Conservation (phyloP, 345 rosid genomes). For the Linum usitatissimum region DNA sequence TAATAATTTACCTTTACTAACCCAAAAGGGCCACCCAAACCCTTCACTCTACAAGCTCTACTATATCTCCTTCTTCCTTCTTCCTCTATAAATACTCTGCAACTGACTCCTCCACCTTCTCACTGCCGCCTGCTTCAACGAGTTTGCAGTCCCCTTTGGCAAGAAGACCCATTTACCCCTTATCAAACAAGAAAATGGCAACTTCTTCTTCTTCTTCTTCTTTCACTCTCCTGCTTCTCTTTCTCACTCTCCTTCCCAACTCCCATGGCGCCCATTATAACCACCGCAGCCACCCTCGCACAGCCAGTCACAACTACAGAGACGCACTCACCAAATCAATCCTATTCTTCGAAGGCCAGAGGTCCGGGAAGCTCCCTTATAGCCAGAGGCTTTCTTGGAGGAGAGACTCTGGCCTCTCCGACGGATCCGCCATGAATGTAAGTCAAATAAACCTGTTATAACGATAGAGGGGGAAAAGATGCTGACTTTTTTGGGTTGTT, state of each 20-base stretch:
- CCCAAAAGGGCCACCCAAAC: neutral
- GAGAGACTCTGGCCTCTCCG: slow-evolving; percentile 5
- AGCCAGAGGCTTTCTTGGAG: slow-evolving; percentile 3
- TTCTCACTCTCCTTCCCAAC: neutral
- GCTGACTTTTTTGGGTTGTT: neutral
- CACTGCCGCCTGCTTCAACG: neutral
- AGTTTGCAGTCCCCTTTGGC: neutral
- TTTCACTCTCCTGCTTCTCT: neutral
- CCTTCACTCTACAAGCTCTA: neutral
- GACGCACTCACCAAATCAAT: slow-evolving; percentile 3
- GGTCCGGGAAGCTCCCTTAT: slow-evolving; percentile 5
- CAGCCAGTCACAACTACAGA: slow-evolving; percentile 3
- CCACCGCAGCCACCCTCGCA: neutral
- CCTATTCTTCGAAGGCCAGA: slow-evolving; percentile 2
- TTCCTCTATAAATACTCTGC: neutral
- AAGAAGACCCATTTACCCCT: too few relatives aligned
- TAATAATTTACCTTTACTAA: neutral
- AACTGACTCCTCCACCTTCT: neutral
- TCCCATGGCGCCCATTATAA: neutral
- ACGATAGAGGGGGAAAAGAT: too few relatives aligned
- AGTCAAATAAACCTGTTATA: neutral
- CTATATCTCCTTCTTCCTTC: neutral
- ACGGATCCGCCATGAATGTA: slow-evolving; percentile 3
- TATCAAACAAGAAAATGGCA: too few relatives aligned
- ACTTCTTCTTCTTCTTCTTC: neutral